phyloP scores from a whole-genome alignment of 2,329 filamentous ascomycete species.

The Trichoderma hamatum region DNA sequence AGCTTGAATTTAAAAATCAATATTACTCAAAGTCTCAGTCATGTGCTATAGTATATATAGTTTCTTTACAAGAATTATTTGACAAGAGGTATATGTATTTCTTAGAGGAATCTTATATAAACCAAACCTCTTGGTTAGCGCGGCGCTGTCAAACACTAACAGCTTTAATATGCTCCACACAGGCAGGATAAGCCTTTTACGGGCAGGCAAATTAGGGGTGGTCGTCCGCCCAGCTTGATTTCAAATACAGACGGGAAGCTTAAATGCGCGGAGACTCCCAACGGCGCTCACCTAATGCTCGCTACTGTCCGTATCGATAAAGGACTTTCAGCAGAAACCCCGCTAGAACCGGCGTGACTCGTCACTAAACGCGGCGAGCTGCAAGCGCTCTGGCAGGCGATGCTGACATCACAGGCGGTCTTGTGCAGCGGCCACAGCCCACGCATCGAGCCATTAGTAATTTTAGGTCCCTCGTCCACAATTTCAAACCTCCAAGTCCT shows the following conservation, averaged over 20 bases:
- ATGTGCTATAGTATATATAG: no score
- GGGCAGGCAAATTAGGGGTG: no score
- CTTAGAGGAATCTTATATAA: no score
- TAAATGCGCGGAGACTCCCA: not conserved
- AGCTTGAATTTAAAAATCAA: no score
- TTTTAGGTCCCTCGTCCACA: slow-evolving; percentile 18
- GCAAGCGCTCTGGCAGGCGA: not conserved
- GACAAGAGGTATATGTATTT: no score
- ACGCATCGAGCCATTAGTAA: slow-evolving; percentile 8
- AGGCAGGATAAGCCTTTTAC: no score
- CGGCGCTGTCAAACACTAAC: no score
- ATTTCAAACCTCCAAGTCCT: not conserved
- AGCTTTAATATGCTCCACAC: no score
- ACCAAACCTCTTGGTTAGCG: no score
- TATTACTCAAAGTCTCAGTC: no score
- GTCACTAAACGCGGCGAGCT: slow-evolving; percentile 11
- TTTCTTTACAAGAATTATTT: no score
- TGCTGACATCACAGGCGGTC: slow-evolving; percentile 23
- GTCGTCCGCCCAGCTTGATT: not conserved
- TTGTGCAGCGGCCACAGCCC: slow-evolving; percentile 5
- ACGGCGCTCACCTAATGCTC: slow-evolving; percentile 3
- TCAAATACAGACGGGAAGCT: slow-evolving; percentile 6
- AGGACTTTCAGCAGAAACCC: not conserved
- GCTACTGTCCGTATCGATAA: not conserved
- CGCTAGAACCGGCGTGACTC: slow-evolving; percentile 21